Conservation (phyloP, 2,329 filamentous ascomycete genomes). For the Westerdykella ornata region DNA sequence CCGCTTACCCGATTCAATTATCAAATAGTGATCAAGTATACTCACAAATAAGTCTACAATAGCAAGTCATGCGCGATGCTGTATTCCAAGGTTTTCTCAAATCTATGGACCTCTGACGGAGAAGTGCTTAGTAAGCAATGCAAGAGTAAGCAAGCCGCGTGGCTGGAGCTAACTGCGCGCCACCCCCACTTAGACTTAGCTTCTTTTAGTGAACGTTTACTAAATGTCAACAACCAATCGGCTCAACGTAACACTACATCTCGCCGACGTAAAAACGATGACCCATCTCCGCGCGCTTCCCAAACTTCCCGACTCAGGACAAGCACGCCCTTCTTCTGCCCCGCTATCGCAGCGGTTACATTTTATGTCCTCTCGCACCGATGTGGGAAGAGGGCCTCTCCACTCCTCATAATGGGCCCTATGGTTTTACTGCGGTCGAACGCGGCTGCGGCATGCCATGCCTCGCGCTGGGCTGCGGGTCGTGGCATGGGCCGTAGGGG, state of each 20-base stretch:
- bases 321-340: neutral
- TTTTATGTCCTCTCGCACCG: slow-evolving; percentile 15
- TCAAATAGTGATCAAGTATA: too few relatives aligned
- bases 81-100: too few relatives aligned
- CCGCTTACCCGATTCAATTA: too few relatives aligned
- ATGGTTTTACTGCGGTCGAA: slow-evolving; percentile 27
- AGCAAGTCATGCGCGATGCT: too few relatives aligned
- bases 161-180: too few relatives aligned
- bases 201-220: neutral
- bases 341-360: slow-evolving; percentile 12
- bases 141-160: too few relatives aligned
- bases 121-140: too few relatives aligned
- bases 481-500: slow-evolving; percentile 15
- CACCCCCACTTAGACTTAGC: too few relatives aligned
- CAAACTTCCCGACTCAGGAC: neutral
- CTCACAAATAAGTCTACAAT: too few relatives aligned
- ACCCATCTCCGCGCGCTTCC: neutral
- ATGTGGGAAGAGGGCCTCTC: slow-evolving; percentile 19
- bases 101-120: too few relatives aligned
- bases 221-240: neutral
- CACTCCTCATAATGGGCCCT: slow-evolving; percentile 23
- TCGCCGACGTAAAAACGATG: neutral
- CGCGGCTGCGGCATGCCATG: slow-evolving; percentile 15
- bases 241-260: neutral
- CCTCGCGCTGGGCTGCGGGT: slow-evolving; percentile 9